Conservation (phyloP, 345 rosid genomes). For the Citrus reticulata region DNA sequence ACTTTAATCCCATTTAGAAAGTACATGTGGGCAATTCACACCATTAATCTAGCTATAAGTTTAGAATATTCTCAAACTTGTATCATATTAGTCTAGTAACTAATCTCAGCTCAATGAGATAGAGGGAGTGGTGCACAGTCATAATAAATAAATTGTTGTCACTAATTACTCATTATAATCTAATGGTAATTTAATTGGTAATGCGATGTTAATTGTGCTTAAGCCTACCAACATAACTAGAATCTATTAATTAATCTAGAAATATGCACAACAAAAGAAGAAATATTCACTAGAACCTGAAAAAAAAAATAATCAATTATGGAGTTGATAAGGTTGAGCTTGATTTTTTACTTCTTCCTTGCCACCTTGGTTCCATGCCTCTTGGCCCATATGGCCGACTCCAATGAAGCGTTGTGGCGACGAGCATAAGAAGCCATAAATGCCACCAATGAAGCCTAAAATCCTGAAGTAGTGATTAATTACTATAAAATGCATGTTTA, state of each 20-base stretch:
- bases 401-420: slow-evolving; percentile 35
- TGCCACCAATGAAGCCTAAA: slow-evolving; percentile 23
- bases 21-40: no score
- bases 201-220: neutral
- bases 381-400: slow-evolving; percentile 15
- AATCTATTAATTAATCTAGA: neutral
- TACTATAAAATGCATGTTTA: slow-evolving; percentile 15
- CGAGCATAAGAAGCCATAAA: slow-evolving; percentile 37
- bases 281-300: no score
- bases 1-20: no score
- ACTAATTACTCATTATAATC: neutral
- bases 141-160: neutral
- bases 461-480: slow-evolving; percentile 23
- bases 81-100: no score
- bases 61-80: no score
- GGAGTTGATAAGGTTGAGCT: slow-evolving; percentile 5
- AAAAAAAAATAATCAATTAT: neutral
- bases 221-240: neutral
- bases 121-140: no score
- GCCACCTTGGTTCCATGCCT: slow-evolving; percentile 26
- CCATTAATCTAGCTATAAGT: no score
- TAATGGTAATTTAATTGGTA: neutral
- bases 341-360: slow-evolving; percentile 22
- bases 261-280: no score
- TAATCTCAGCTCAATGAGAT: no score